Evolutionary conservation across 441 rosid species (phyloP), one percentile per base, ranked within the genome.

Genomic region (Populus hybrid): DNA sequence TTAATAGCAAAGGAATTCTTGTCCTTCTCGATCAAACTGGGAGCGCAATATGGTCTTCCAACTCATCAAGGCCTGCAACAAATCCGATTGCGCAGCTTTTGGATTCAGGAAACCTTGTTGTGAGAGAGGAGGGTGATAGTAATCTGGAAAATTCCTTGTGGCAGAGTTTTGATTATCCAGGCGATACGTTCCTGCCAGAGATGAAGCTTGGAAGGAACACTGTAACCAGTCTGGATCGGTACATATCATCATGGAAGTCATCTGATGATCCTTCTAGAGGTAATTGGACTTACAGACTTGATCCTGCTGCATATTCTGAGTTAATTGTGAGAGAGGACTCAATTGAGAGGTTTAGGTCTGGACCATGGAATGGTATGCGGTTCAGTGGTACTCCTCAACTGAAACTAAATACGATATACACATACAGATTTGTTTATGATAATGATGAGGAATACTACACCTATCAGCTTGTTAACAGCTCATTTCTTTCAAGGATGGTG

Each of bases 151-250:
- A n/a, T n/a, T n/a, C n/a, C n/a, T n/a, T n/a, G n/a, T n/a, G n/a
- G n/a, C n/a, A n/a, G n/a, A n/a, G n/a, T n/a, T n/a, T n/a, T n/a
- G n/a, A n/a, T n/a, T n/a, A 83, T 78, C 87, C 86, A 9, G 6
- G 56, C 59, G 75, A 84, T 38, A 83, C 81, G 7, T 23, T 82
- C 8, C 78, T 84, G 12, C 73, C 81, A 4, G 87, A 78, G 1
- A 85, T 82, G 85, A 85, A 83, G 73, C 56, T 87, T 12, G 90
- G 90, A 23, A 33, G 83, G 71, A 33, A 82, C 63, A 33, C 64
- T 8, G 68, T 23, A 21, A 76, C 64, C 0, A 76, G 83, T 21
- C 69, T 75, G 6, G 76, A 83, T 28, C 23, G 74, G 65, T 61
- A 31, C 45, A 7, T 86, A 3, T 29, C 85, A n/a, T 83, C 87